Conservation (phyloP, 202 grass and related monocot genomes). For the Brachypodium distachyon region DNA sequence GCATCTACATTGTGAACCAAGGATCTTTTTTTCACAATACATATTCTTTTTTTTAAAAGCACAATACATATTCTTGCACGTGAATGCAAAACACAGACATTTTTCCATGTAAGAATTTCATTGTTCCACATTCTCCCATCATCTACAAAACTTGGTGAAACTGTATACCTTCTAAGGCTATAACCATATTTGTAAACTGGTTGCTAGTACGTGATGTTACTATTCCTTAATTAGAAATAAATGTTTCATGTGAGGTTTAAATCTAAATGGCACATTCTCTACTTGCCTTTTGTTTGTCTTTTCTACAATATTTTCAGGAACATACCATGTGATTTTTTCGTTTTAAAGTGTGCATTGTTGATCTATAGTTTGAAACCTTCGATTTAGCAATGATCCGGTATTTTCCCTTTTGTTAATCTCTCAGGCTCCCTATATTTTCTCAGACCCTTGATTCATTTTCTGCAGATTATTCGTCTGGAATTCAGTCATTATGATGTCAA, state of each 20-base stretch:
- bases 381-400: not conserved
- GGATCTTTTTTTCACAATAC: not conserved
- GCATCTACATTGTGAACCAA: not conserved
- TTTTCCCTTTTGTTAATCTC: not conserved
- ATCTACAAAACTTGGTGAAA: not conserved
- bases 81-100: not conserved
- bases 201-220: not conserved
- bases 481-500: slow-evolving; percentile 88
- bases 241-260: not conserved
- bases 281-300: not conserved
- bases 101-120: not conserved
- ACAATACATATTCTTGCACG: not conserved
- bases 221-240: not conserved
- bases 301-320: not conserved
- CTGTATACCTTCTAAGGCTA: not conserved
- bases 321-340: no score
- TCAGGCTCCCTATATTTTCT: not conserved
- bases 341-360: not conserved
- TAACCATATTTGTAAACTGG: not conserved
- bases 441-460: not conserved
- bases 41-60: no score
- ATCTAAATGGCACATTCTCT: not conserved
- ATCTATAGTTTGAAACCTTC: not conserved
- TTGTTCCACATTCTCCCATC: not conserved
- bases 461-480: slow-evolving; percentile 81